These are phyloP conservation scores for Bjerkandera adusta DNA, from an alignment of 1,284 basidiomycete genomes.

Conservation along the genomic window DNA sequence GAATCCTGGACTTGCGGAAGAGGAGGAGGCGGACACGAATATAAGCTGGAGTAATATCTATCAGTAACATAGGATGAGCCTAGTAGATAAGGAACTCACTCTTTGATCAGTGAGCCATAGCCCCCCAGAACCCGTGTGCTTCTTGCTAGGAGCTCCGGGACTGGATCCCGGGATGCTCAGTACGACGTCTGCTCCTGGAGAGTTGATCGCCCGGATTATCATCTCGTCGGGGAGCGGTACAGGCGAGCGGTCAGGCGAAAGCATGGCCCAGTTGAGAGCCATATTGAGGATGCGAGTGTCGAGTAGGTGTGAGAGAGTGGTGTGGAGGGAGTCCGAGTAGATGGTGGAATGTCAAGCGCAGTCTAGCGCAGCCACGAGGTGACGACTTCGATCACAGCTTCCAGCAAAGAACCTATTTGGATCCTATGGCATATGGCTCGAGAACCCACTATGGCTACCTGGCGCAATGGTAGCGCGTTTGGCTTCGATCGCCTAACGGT, in stretches of 20 bases:
- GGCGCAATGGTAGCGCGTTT: constrained; percentile 86
- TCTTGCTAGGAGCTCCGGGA: constrained; percentile 43
- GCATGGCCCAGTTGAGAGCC: constrained; percentile 79
- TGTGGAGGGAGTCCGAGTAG: background rate
- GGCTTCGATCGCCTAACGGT: constrained; percentile 69
- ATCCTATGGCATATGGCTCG: constrained; percentile 4
- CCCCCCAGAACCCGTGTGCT: constrained; percentile 55
- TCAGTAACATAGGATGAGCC: background rate
- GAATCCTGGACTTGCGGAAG: constrained; percentile 38
- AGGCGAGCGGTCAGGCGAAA: constrained; percentile 53
- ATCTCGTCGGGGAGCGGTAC: constrained; percentile 65
- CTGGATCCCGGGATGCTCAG: constrained; percentile 50
- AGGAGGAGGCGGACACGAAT: constrained; percentile 45
- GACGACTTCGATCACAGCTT: too few species aligned
- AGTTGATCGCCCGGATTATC: constrained; percentile 52
- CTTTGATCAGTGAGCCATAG: constrained; percentile 69
- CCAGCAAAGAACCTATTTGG: too few species aligned
- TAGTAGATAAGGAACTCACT: constrained; percentile 39
- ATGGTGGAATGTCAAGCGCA: too few species aligned
- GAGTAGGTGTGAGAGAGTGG: background rate
- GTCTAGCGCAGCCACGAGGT: too few species aligned
- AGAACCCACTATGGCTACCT: constrained; percentile 48
- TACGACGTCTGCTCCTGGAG: constrained; percentile 51
- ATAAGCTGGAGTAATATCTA: constrained; percentile 48
- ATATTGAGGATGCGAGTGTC: constrained; percentile 34